Evolutionary conservation across 2,329 filamentous ascomycete genomes (phyloP).

Genomic region (Zymoseptoria passerinii): DNA sequence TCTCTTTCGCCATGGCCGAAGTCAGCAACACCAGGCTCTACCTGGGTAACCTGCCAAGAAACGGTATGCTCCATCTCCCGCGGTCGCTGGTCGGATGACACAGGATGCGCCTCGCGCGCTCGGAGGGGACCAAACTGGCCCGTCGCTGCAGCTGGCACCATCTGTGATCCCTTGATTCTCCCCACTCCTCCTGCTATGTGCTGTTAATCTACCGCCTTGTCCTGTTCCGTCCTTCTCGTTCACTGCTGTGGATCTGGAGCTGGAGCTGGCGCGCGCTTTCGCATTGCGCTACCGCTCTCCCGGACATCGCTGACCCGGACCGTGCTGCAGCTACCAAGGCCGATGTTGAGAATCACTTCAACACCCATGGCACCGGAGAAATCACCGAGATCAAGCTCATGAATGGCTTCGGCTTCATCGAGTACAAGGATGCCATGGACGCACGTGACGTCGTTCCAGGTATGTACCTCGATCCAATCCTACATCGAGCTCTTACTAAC

Average conservation of each 20-base stretch:
- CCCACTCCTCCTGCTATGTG: constrained; percentile 6
- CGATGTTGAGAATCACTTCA: constrained; percentile 93
- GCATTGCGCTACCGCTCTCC: constrained; percentile 13
- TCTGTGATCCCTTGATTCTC: constrained; percentile 18
- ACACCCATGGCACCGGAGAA: constrained; percentile 89
- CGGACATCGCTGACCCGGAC: constrained; percentile 39
- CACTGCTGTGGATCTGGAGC: constrained; percentile 19
- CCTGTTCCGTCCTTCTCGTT: not conserved
- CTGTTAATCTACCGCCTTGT: not conserved
- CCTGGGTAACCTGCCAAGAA: constrained; percentile 92
- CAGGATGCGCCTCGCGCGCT: constrained; percentile 12
- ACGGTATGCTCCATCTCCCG: constrained; percentile 57
- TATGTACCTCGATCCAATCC: constrained; percentile 36
- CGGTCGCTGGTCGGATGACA: constrained; percentile 20
- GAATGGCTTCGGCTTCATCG: constrained; percentile 99
- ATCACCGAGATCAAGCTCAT: constrained; percentile 99
- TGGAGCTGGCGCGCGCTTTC: constrained; percentile 20
- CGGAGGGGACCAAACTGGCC: not conserved
- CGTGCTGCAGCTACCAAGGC: constrained; percentile 75
- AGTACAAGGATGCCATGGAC: constrained; percentile 98
- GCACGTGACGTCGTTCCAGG: constrained; percentile 96
- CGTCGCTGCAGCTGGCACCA: constrained; percentile 7
- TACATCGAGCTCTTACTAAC: constrained; percentile 17
- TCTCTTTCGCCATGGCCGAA: constrained; percentile 58
- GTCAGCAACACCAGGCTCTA: constrained; percentile 94